Conservation (phyloP, 1,284 basidiomycete genomes). For the Fomitopsis betulina region DNA sequence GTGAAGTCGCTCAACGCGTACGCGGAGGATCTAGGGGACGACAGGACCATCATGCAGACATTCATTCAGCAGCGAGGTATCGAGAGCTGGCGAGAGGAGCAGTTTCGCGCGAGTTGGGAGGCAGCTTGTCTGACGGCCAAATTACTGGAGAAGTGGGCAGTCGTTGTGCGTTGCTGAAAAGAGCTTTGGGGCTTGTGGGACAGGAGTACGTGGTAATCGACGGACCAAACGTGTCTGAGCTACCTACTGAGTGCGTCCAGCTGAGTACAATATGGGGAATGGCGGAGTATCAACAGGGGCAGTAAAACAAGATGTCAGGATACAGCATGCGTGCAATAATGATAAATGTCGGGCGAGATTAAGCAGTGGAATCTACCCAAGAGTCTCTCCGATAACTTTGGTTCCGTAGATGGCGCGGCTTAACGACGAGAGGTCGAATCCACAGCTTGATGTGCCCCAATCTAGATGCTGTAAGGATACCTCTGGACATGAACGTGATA, state of each 20-base stretch:
- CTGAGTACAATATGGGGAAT: neutral
- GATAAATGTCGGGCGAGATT: neutral
- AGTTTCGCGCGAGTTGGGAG: conserved; percentile 48
- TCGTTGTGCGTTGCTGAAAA: conserved; percentile 18
- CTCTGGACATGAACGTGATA: conserved; percentile 68
- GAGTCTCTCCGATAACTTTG: conserved; percentile 8
- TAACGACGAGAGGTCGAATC: conserved; percentile 66
- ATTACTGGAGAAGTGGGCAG: conserved; percentile 33
- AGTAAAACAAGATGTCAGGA: neutral
- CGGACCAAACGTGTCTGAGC: neutral
- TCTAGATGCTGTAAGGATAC: conserved; percentile 74
- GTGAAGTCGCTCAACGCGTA: conserved; percentile 19
- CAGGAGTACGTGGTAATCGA: neutral
- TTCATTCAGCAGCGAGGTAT: conserved; percentile 33
- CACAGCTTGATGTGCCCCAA: conserved; percentile 76
- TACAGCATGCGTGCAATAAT: neutral
- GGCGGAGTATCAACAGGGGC: neutral
- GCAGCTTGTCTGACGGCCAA: conserved; percentile 40
- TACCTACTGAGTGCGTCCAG: neutral
- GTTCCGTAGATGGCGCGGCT: conserved; percentile 20
- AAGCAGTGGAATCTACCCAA: conserved; percentile 1
- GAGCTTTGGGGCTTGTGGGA: neutral
- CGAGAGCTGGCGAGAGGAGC: conserved; percentile 42
- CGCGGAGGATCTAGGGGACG: conserved; percentile 28
- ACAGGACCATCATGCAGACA: conserved; percentile 17